phyloP scores from a whole-genome alignment of 202 grass and related monocot genomes.

The Panicum hallii region DNA sequence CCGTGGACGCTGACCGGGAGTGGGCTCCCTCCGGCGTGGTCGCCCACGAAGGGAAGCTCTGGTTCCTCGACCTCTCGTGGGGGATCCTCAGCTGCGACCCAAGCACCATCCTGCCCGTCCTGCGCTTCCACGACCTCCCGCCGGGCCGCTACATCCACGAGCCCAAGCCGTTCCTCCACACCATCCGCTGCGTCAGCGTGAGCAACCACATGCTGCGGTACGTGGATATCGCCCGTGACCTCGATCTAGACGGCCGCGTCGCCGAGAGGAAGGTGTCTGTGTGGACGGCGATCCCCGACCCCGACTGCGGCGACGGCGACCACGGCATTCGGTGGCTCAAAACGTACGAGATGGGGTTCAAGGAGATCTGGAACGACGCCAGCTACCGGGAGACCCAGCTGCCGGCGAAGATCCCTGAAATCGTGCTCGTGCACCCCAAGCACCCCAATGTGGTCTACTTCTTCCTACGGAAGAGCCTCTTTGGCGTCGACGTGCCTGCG shows the following conservation, averaged over 20 bases:
- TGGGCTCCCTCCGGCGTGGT: background rate
- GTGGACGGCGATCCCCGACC: background rate
- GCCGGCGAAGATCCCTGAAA: background rate
- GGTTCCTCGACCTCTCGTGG: conserved; percentile 51
- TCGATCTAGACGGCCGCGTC: background rate
- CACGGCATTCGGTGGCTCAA: background rate
- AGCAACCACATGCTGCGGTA: background rate
- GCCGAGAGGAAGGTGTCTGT: background rate
- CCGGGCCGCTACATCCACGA: background rate
- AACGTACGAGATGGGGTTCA: background rate
- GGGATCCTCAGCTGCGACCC: conserved; percentile 37
- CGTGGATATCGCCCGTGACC: background rate
- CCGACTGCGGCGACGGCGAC: background rate
- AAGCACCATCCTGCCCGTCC: background rate
- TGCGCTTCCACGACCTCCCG: background rate
- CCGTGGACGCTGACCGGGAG: background rate
- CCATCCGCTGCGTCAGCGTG: background rate
- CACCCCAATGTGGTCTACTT: background rate
- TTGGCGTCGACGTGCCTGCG: background rate
- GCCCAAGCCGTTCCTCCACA: background rate
- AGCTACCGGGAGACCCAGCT: background rate
- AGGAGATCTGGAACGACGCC: background rate
- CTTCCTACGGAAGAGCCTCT: background rate
- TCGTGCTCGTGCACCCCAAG: background rate
- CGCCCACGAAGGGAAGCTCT: conserved; percentile 11